phyloP scores from a whole-genome alignment of 2,329 filamentous ascomycete species.

The Fusarium chaquense region DNA sequence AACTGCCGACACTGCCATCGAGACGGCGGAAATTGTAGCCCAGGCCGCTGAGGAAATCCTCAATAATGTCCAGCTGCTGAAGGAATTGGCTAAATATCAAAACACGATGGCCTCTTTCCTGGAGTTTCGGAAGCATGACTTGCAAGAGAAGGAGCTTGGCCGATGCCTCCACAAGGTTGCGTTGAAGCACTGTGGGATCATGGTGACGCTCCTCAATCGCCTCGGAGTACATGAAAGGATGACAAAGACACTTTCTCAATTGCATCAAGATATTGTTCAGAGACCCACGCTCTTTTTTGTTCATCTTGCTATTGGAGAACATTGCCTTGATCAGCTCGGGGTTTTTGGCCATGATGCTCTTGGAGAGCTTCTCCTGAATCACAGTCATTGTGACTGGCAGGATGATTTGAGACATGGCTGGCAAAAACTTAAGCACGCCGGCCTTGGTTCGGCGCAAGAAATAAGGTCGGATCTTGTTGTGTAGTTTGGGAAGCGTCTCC shows the following conservation, averaged over 20 bases:
- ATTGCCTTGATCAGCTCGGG: conserved; percentile 89
- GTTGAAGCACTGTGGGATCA: conserved; percentile 71
- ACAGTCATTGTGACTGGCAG: conserved; percentile 95
- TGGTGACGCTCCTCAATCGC: conserved; percentile 86
- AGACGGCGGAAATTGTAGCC: conserved; percentile 81
- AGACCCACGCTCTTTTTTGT: conserved; percentile 78
- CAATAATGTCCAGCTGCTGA: conserved; percentile 86
- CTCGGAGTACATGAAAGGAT: conserved; percentile 93
- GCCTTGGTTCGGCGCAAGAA: conserved; percentile 84
- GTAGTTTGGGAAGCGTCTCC: conserved; percentile 83
- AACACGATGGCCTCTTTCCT: conserved; percentile 87
- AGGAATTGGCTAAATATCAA: conserved; percentile 97
- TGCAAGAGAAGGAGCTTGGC: conserved; percentile 88
- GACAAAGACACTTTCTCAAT: conserved; percentile 91
- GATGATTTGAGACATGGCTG: conserved; percentile 94
- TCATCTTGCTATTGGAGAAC: conserved; percentile 76
- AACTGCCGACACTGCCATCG: conserved; percentile 82
- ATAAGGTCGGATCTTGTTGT: conserved; percentile 82
- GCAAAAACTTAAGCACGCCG: conserved; percentile 90
- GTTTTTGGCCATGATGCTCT: conserved; percentile 92
- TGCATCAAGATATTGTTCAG: conserved; percentile 97
- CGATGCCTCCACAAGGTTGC: conserved; percentile 90
- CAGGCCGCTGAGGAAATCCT: conserved; percentile 88
- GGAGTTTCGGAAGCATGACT: conserved; percentile 86
- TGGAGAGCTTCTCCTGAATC: conserved; percentile 93